These are phyloP conservation scores for Rubroboletus satanas DNA, from an alignment of 768 basidiomycete genomes.

Conservation along the genomic window DNA sequence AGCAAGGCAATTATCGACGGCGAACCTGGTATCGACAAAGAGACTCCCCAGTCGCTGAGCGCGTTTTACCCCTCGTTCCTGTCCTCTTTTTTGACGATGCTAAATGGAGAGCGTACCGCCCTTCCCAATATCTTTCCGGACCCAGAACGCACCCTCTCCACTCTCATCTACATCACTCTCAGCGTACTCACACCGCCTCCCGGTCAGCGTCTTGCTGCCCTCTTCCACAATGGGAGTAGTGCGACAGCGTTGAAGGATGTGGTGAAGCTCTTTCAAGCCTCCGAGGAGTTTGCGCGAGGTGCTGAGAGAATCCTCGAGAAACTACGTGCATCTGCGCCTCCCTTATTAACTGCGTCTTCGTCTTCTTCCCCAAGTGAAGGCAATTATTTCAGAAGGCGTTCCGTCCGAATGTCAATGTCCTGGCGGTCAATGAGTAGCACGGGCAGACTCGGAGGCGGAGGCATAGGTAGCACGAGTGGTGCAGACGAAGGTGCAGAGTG, in stretches of 20 bases:
- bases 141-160: conserved; percentile 68
- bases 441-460: conserved; percentile 16
- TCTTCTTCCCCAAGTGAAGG: conserved; percentile 23
- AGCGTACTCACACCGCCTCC: conserved; percentile 79
- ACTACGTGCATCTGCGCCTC: conserved; percentile 39
- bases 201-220: conserved; percentile 67
- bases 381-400: conserved; percentile 46
- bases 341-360: conserved; percentile 16
- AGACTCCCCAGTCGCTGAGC: conserved; percentile 46
- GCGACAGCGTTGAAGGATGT: conserved; percentile 62
- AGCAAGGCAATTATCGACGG: conserved; percentile 46
- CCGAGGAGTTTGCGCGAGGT: conserved; percentile 77
- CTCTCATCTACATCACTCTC: conserved; percentile 79
- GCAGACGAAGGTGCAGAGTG: conserved; percentile 50
- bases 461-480: conserved; percentile 8
- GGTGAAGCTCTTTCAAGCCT: conserved; percentile 64
- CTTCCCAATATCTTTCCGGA: conserved; percentile 88
- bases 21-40: conserved; percentile 39
- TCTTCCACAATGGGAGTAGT: conserved; percentile 59
- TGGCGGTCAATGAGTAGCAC: conserved; percentile 40
- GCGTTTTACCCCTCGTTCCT: conserved; percentile 77
- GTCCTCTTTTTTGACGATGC: conserved; percentile 55
- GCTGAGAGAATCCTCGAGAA: conserved; percentile 79
- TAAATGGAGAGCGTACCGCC: conserved; percentile 67
- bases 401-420: conserved; percentile 64